Conservation (phyloP, 2,329 filamentous ascomycete species). For the Alternaria sp. region DNA sequence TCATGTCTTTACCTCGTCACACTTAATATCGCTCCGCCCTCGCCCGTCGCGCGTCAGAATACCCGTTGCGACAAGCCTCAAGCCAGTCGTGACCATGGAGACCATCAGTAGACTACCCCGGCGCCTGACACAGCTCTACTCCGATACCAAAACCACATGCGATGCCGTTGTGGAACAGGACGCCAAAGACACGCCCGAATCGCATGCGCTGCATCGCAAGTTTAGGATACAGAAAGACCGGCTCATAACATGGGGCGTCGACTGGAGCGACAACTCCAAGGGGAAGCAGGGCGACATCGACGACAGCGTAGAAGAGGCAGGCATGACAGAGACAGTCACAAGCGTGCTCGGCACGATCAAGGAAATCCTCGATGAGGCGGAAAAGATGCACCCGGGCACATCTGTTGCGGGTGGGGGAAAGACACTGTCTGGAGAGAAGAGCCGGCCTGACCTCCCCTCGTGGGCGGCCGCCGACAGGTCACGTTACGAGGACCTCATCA, state of each 20-base stretch:
- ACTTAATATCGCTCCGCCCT: conserved; percentile 15
- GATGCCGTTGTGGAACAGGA: conserved; percentile 72
- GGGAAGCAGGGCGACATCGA: conserved; percentile 73
- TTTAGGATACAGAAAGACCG: conserved; percentile 82
- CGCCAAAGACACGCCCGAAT: conserved; percentile 69
- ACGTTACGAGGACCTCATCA: conserved; percentile 78
- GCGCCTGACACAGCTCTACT: conserved; percentile 69
- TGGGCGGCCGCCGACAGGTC: conserved; percentile 70
- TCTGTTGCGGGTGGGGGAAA: conserved; percentile 43
- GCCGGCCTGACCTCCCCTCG: conserved; percentile 44
- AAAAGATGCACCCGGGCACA: conserved; percentile 70
- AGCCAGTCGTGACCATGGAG: conserved; percentile 38
- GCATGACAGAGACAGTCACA: conserved; percentile 77
- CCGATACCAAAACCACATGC: conserved; percentile 80
- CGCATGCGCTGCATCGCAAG: conserved; percentile 76
- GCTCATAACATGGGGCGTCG: conserved; percentile 79
- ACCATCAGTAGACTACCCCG: conserved; percentile 48
- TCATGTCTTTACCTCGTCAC: conserved; percentile 24
- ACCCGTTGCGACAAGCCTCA: conserved; percentile 9
- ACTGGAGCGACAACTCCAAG: conserved; percentile 75
- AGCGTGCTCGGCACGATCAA: conserved; percentile 84
- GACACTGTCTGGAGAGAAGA: conserved; percentile 48
- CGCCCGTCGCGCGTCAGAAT: conserved; percentile 10
- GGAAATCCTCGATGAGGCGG: conserved; percentile 78
- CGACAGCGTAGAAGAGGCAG: conserved; percentile 71